These are phyloP conservation scores for Trichosporon ovoides DNA, from an alignment of 1,284 basidiomycete species.

Conservation along the genomic window DNA sequence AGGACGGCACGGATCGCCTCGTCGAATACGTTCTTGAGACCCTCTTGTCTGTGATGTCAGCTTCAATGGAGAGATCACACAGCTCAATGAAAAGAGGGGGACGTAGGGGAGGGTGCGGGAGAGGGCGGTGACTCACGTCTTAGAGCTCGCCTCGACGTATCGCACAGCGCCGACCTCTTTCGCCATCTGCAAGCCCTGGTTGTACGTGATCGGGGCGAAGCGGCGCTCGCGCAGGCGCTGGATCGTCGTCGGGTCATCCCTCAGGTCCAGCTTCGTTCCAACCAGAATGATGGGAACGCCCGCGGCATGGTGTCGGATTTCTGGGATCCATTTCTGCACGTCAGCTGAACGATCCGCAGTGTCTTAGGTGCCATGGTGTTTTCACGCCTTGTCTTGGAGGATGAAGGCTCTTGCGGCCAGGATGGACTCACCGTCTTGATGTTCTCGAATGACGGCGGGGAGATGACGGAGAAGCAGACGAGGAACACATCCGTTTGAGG, in stretches of 20 bases:
- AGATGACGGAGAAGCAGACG: conserved; percentile 97
- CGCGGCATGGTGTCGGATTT: conserved; percentile 78
- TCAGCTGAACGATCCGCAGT: too few relatives aligned
- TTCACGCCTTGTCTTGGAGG: too few relatives aligned
- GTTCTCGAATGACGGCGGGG: conserved; percentile 91
- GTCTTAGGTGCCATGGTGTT: too few relatives aligned
- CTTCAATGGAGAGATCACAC: too few relatives aligned
- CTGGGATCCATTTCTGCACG: conserved; percentile 76
- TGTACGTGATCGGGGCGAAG: conserved; percentile 78
- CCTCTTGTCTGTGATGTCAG: conserved; percentile 29
- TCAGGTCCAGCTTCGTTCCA: conserved; percentile 89
- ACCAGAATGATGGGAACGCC: conserved; percentile 40
- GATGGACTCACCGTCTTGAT: conserved; percentile 37
- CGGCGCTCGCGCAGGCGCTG: conserved; percentile 89
- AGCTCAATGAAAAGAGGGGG: too few relatives aligned
- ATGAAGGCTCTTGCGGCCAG: too few relatives aligned
- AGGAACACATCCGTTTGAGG: conserved; percentile 99
- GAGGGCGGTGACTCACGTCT: conserved; percentile 64
- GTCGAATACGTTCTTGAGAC: conserved; percentile 75
- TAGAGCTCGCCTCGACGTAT: conserved; percentile 92
- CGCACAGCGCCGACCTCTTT: conserved; percentile 93
- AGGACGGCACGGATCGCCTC: conserved; percentile 76
- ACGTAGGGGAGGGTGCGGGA: too few relatives aligned
- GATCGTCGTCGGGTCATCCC: conserved; percentile 87
- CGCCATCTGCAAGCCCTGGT: conserved; percentile 50